Percentiles rank a stretch among this genome's conserved stretches.
These are phyloP conservation scores for Porphyrellus cyaneotinctus DNA, from an alignment of 768 basidiomycete genomes.

Conservation along the genomic window DNA sequence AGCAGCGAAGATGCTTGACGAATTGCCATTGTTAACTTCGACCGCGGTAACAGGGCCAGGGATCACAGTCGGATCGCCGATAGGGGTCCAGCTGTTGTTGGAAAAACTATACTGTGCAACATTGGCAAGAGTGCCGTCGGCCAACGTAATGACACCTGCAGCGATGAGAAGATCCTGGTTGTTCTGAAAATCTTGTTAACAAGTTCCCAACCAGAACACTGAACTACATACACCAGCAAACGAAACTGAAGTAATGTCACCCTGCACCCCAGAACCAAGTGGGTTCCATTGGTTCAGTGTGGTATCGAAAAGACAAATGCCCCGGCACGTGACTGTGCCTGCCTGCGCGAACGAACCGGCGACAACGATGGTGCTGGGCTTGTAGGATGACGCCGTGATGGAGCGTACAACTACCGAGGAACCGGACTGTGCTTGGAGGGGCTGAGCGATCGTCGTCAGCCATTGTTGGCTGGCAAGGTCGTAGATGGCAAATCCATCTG, in stretches of 20 bases:
- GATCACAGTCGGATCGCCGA: slow-evolving; percentile 58
- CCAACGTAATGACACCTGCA: slow-evolving; percentile 73
- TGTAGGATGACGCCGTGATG: slow-evolving; percentile 58
- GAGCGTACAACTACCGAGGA: slow-evolving; percentile 64
- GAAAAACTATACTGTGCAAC: slow-evolving; percentile 69
- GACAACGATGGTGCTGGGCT: slow-evolving; percentile 64
- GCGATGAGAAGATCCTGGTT: slow-evolving; percentile 69
- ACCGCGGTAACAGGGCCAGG: slow-evolving; percentile 91
- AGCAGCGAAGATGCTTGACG: slow-evolving; percentile 84
- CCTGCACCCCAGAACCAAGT: slow-evolving; percentile 76
- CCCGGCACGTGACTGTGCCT: slow-evolving; percentile 68
- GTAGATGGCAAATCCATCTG: slow-evolving; percentile 76
- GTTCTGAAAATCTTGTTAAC: slow-evolving; percentile 37
- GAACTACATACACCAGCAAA: slow-evolving; percentile 68
- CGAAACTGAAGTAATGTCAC: slow-evolving; percentile 72
- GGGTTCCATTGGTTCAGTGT: slow-evolving; percentile 70
- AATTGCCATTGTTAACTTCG: slow-evolving; percentile 76
- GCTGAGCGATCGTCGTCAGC: slow-evolving; percentile 53
- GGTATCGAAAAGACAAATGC: slow-evolving; percentile 74
- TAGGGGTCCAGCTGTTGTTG: slow-evolving; percentile 69
- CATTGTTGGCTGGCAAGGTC: slow-evolving; percentile 64
- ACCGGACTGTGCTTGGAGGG: slow-evolving; percentile 55
- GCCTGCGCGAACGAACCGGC: slow-evolving; percentile 86
- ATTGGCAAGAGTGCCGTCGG: slow-evolving; percentile 60
- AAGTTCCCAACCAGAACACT: not conserved